Evolutionary conservation across 306 rosid species (phyloP).

Genomic region (Vicia sativa): DNA sequence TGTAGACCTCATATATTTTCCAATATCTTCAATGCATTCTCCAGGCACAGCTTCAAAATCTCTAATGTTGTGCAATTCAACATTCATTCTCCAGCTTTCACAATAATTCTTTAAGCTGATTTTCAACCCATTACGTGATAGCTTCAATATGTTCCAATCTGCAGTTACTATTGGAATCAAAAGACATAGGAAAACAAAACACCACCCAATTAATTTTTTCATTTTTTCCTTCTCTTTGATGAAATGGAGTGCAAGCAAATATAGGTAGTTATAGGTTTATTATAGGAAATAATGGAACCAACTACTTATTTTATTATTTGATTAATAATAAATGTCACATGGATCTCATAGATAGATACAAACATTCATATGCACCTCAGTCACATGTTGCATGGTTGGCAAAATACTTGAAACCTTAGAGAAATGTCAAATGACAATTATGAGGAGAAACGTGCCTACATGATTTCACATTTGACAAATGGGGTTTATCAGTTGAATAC

Average conservation of each 20-base stretch:
- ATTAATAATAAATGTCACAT: conserved; percentile 31
- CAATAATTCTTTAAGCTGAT: conserved; percentile 65
- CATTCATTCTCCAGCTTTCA: conserved; percentile 73
- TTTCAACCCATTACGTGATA: conserved; percentile 38
- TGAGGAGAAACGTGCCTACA: not conserved
- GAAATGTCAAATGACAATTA: not conserved
- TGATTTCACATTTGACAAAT: not conserved
- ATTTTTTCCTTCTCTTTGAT: conserved; percentile 20
- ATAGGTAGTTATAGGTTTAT: not conserved
- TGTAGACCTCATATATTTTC: conserved; percentile 52
- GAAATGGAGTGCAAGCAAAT: not conserved
- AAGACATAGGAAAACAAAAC: conserved; percentile 34
- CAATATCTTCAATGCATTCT: conserved; percentile 56
- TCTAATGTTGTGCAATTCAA: conserved; percentile 67
- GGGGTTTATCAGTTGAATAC: too few relatives aligned
- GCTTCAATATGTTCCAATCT: conserved; percentile 62
- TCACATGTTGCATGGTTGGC: not conserved
- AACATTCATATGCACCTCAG: not conserved
- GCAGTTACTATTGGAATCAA: conserved; percentile 43
- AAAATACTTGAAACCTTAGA: not conserved
- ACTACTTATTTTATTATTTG: not conserved
- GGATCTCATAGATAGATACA: conserved; percentile 27
- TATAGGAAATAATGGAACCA: conserved; percentile 2
- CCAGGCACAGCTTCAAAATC: conserved; percentile 63
- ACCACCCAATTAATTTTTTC: conserved; percentile 36